Evolutionary conservation across 2,329 filamentous ascomycete genomes (phyloP).

Genomic region (Cadophora sp.): DNA sequence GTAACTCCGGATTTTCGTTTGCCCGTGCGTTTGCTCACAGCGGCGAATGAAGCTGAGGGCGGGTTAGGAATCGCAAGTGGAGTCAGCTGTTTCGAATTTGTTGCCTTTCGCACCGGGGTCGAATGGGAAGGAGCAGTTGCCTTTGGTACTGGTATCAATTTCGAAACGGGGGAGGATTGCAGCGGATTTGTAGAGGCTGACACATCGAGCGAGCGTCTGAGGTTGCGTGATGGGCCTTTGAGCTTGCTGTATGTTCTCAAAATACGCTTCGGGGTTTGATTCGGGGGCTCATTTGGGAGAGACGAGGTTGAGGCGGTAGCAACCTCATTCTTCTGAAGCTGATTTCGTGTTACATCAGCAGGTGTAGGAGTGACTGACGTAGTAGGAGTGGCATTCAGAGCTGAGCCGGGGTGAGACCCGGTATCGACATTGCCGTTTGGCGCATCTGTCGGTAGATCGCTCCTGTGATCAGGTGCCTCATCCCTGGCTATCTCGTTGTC

Average conservation of each 20-base stretch:
- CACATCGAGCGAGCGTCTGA: constrained; percentile 9
- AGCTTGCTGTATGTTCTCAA: constrained; percentile 22
- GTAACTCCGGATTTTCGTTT: constrained; percentile 25
- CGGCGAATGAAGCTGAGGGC: not conserved
- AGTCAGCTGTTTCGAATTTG: not conserved
- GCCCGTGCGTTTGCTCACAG: constrained; percentile 20
- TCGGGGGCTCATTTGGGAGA: not conserved
- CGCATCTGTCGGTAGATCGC: not conserved
- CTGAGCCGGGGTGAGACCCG: not conserved
- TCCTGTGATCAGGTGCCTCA: not conserved
- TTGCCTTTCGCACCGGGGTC: not conserved
- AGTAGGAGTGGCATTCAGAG: not conserved
- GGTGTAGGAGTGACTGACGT: too few species aligned
- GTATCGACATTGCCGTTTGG: not conserved
- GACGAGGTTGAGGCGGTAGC: not conserved
- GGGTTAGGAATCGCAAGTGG: not conserved
- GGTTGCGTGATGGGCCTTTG: constrained; percentile 21
- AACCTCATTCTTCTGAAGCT: not conserved
- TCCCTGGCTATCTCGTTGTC: not conserved
- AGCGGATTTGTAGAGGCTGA: constrained; percentile 10
- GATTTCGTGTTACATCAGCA: not conserved
- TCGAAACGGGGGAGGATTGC: constrained; percentile 18
- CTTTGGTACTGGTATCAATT: constrained; percentile 2
- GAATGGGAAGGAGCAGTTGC: constrained; percentile 9
- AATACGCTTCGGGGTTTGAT: not conserved